Percentiles rank a stretch among this genome's conserved stretches.
Conservation (phyloP, 2,329 filamentous ascomycete species). For the Colletotrichum tabaci region DNA sequence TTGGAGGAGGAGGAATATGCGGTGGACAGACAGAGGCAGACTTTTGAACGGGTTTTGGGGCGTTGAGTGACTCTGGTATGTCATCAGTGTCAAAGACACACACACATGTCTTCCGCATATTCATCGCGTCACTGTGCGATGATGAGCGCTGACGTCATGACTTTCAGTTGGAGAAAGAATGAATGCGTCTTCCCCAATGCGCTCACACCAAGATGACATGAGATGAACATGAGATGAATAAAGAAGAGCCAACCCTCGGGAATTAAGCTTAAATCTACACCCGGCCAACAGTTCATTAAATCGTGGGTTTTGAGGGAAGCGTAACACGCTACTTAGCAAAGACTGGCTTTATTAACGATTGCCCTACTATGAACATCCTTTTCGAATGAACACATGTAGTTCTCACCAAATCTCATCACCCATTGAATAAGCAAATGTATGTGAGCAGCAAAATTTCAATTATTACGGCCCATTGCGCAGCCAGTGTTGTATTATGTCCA, state of each 20-base stretch:
- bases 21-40: neutral
- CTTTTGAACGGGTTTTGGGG: neutral
- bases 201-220: neutral
- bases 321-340: too few relatives aligned
- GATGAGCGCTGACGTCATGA: conserved; percentile 42
- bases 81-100: neutral
- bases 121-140: conserved; percentile 38
- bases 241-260: too few relatives aligned
- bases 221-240: neutral
- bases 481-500: neutral
- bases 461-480: neutral
- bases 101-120: conserved; percentile 15
- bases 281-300: fast-evolving
- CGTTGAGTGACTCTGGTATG: neutral
- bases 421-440: fast-evolving
- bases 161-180: conserved; percentile 1
- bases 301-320: too few relatives aligned
- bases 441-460: neutral
- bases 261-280: neutral
- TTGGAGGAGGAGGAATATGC: neutral
- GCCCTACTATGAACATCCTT: too few relatives aligned
- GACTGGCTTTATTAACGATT: too few relatives aligned
- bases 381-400: too few relatives aligned
- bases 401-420: too few relatives aligned
- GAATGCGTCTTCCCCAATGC: neutral